Percentiles rank a stretch among this genome's conserved stretches.
These are phyloP conservation scores for Tirmania nivea DNA, from an alignment of 495 filamentous ascomycete genomes.

Conservation along the genomic window DNA sequence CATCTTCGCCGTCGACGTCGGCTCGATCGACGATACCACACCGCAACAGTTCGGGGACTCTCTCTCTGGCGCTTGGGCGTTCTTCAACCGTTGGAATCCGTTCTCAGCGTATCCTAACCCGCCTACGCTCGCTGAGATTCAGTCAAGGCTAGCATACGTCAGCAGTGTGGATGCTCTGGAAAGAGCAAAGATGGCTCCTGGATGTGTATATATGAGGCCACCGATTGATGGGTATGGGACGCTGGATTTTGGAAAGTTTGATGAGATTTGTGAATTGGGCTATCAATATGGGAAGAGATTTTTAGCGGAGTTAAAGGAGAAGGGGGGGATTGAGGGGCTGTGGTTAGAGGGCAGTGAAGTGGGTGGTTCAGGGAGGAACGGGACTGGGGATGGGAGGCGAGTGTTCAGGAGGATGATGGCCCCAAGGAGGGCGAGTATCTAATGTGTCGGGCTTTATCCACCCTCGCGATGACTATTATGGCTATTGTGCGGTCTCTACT, in stretches of 20 bases:
- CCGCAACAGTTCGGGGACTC: conserved; percentile 85
- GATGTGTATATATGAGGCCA: conserved; percentile 86
- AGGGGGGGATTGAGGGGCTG: conserved; percentile 47
- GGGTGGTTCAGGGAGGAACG: conserved; percentile 60
- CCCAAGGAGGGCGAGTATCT: conserved; percentile 79
- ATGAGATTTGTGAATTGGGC: conserved; percentile 82
- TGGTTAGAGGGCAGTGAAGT: conserved; percentile 15
- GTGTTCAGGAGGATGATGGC: conserved; percentile 82
- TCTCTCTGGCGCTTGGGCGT: conserved; percentile 85
- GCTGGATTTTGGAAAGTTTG: conserved; percentile 88
- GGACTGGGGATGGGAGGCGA: conserved; percentile 69
- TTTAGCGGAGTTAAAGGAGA: conserved; percentile 45
- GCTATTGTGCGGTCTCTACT: too few species aligned
- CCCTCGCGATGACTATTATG: too few species aligned
- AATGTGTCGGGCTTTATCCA: background rate
- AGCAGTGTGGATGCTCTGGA: conserved; percentile 82
- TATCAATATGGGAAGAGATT: conserved; percentile 68
- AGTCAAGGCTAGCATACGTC: conserved; percentile 84
- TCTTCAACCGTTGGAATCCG: conserved; percentile 89
- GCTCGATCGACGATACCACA: conserved; percentile 67
- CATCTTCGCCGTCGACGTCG: conserved; percentile 91
- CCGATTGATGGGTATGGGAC: conserved; percentile 87
- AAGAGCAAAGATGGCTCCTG: conserved; percentile 65
- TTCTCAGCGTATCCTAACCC: conserved; percentile 73
- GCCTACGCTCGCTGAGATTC: conserved; percentile 86